Evolutionary conservation across 352 stramenopile genomes (phyloP), one percentile per base, ranked within the genome.

Genomic region (Aphanomyces cochlioides): DNA sequence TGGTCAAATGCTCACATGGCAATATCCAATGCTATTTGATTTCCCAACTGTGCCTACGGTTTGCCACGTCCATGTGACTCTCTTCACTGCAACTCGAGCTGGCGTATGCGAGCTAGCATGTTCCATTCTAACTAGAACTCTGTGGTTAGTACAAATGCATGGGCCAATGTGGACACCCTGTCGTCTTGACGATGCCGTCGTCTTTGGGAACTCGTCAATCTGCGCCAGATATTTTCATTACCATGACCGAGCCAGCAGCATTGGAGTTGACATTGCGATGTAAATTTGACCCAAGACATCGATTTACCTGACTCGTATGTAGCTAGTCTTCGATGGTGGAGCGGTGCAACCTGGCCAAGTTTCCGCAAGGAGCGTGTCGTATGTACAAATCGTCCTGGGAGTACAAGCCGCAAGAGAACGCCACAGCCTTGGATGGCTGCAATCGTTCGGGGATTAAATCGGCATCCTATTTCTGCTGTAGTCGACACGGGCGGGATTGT

Each of bases 401-500:
- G 69, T 5, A 21, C 17, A 61, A 78, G 17, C 65, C 59, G 47
- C 78, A 75, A 56, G 67, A 60, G 38, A 66, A 45, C 28, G 34
- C 19, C 13, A 4, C 47, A 81, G 38, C 73, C 76, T 58, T 93
- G 86, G 86, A 86, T 87, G 54, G 82, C 82, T 4, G 83, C 86
- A 5, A 50, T 93, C 21, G 76, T 80, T 56, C 83, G 86, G 10
- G 86, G 86, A 4, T 74, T 93, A 13, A 90, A 89, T 36, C 83
- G 86, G 7, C 79, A 91, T 56, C 86, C 84, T 4, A 77, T 93
- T 17, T 83, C 86, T 19, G 89, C 80, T 0, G 82, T 93, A 36
- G 90, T 79, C 56, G 86, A 93, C 74, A 80, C 83, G 57, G 84
- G 81, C 43, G 86, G 86, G 4, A 75, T 93, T 21, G 85, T 77